These are phyloP conservation scores for Acanthamoeba culbertsoni DNA, from an alignment of 208 protist species.

Conservation along the genomic window DNA sequence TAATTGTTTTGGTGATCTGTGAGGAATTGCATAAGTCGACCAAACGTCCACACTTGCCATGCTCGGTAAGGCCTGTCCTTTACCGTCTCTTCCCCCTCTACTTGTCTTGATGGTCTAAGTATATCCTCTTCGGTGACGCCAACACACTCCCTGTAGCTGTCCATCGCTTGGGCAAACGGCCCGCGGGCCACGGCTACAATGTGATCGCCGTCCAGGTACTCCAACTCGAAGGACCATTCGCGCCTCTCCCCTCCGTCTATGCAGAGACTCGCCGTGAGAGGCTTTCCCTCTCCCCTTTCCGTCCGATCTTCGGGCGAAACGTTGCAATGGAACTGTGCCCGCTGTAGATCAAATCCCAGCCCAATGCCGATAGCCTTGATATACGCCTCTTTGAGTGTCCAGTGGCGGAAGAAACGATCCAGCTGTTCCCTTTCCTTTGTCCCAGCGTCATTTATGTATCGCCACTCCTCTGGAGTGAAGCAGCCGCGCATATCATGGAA, in stretches of 20 bases:
- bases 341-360: constrained; percentile 31
- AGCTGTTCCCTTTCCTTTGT: not conserved
- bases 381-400: constrained; percentile 57
- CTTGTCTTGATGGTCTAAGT: not conserved
- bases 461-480: constrained; percentile 29
- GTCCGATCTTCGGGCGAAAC: not conserved
- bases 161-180: constrained; percentile 22
- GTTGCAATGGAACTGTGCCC: not conserved
- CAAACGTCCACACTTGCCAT: constrained; percentile 14
- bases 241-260: not conserved
- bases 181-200: constrained; percentile 33
- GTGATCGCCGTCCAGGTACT: not conserved
- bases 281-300: not conserved
- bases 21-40: not conserved
- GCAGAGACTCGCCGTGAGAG: not conserved
- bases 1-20: no score
- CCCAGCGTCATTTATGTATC: not conserved
- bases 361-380: constrained; percentile 55
- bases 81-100: not conserved
- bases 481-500: constrained; percentile 41
- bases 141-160: not conserved
- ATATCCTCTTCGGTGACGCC: not conserved
- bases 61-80: not conserved
- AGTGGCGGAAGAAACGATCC: constrained; percentile 11
- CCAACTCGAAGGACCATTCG: constrained; percentile 45